A percentile compares a stretch with the other conserved stretches of the same genome.
phyloP scores from a whole-genome alignment of 164 flowering plant species.

The Macadamia integrifolia region DNA sequence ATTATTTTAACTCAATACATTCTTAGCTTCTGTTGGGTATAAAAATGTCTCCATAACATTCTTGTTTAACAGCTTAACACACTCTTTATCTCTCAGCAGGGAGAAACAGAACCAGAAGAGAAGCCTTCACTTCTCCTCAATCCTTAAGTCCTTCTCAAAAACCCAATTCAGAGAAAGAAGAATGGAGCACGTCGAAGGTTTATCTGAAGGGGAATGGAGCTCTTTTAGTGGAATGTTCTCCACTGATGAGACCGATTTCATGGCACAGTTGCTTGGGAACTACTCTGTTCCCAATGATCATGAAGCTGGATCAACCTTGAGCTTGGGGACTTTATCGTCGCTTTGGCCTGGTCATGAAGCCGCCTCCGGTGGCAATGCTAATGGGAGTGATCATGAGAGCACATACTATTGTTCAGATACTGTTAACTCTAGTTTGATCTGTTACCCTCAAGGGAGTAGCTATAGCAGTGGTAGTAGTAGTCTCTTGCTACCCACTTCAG shows the following conservation, averaged over 20 bases:
- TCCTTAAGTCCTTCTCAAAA: too few relatives aligned
- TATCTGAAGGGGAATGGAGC: slow-evolving; percentile 43
- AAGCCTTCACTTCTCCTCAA: too few relatives aligned
- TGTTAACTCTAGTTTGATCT: slow-evolving; percentile 15
- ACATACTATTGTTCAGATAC: slow-evolving; percentile 23
- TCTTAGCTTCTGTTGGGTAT: slow-evolving; percentile 20
- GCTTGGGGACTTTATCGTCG: slow-evolving; percentile 13
- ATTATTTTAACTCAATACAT: slow-evolving; percentile 33
- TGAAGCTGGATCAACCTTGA: slow-evolving; percentile 13
- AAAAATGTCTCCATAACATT: slow-evolving; percentile 21
- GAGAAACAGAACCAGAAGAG: neutral
- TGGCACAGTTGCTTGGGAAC: slow-evolving; percentile 53
- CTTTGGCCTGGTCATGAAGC: slow-evolving; percentile 25
- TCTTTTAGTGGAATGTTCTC: slow-evolving; percentile 33
- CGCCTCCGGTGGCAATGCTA: slow-evolving; percentile 1
- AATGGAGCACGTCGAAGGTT: slow-evolving; percentile 53
- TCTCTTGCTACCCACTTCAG: slow-evolving; percentile 15
- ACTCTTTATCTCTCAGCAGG: too few relatives aligned
- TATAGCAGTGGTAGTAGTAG: slow-evolving; percentile 17
- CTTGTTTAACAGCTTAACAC: too few relatives aligned
- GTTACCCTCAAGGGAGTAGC: slow-evolving; percentile 28
- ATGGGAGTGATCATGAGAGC: slow-evolving; percentile 14
- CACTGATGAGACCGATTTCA: slow-evolving; percentile 58
- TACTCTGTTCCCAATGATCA: slow-evolving; percentile 18
- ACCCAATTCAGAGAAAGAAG: slow-evolving; percentile 4